These are phyloP conservation scores for Phialocephala subalpina DNA, from an alignment of 2,329 filamentous ascomycete species.

Conservation along the genomic window DNA sequence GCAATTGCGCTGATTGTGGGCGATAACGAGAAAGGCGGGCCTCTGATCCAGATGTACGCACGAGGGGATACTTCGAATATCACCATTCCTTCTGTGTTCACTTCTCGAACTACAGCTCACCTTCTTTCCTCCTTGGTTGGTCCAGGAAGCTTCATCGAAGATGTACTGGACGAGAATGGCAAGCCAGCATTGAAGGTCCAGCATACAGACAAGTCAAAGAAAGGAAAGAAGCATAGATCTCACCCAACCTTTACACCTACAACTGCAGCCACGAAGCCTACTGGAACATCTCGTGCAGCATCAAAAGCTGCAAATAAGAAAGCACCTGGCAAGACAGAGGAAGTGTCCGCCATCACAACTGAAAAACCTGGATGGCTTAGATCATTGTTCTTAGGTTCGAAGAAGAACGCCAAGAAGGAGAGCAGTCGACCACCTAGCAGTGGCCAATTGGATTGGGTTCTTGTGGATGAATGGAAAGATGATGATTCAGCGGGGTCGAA, in stretches of 20 bases:
- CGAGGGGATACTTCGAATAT: conserved; percentile 94
- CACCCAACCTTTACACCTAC: conserved; percentile 42
- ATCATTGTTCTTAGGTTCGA: conserved; percentile 50
- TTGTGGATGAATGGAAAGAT: conserved; percentile 72
- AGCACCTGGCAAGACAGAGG: conserved; percentile 33
- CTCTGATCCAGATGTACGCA: conserved; percentile 97
- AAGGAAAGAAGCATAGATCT: conserved; percentile 40
- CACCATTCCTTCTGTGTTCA: conserved; percentile 93
- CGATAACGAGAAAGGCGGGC: conserved; percentile 88
- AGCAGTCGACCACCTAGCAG: conserved; percentile 75
- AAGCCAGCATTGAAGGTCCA: conserved; percentile 63
- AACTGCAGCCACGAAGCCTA: conserved; percentile 39
- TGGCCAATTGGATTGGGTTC: conserved; percentile 77
- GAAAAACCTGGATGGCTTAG: conserved; percentile 53
- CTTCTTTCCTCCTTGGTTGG: conserved; percentile 88
- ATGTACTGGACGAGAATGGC: conserved; percentile 66
- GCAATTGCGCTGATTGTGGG: conserved; percentile 92
- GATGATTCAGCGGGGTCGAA: conserved; percentile 50
- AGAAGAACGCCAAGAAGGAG: conserved; percentile 48
- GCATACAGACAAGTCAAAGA: conserved; percentile 45
- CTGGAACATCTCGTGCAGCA: conserved; percentile 40
- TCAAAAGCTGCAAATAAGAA: conserved; percentile 42
- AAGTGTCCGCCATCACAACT: conserved; percentile 29
- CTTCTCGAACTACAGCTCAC: conserved; percentile 92
- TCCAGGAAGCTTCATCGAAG: conserved; percentile 68